phyloP scores from a whole-genome alignment of 768 basidiomycete genomes.

The Russula lepida region DNA sequence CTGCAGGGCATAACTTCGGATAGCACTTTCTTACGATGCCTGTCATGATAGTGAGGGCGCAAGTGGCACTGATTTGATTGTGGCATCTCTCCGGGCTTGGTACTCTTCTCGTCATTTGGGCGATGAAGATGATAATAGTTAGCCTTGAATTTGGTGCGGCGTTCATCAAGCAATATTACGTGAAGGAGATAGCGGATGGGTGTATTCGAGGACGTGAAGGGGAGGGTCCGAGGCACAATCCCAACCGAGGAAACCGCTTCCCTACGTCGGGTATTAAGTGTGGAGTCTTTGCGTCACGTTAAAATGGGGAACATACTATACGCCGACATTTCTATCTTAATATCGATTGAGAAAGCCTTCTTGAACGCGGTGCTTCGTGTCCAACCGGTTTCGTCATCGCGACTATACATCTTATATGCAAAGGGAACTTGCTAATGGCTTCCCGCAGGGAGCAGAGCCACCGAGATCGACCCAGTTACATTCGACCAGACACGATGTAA shows the following conservation, averaged over 20 bases:
- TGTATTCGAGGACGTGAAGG: conserved; percentile 55
- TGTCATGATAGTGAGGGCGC: conserved; percentile 20
- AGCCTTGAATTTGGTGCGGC: conserved; percentile 46
- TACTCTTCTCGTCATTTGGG: conserved; percentile 35
- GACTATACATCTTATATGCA: too few species aligned
- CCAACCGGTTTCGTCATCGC: too few species aligned
- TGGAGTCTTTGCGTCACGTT: neutral
- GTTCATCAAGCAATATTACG: conserved; percentile 63
- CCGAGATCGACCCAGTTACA: too few species aligned
- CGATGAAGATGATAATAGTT: conserved; percentile 25
- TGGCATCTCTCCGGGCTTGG: conserved; percentile 45
- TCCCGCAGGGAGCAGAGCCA: too few species aligned
- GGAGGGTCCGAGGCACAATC: conserved; percentile 52
- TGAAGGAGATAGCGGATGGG: conserved; percentile 61
- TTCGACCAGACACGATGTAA: too few species aligned
- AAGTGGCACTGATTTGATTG: conserved; percentile 26
- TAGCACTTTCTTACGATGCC: neutral
- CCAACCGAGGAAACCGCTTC: conserved; percentile 67
- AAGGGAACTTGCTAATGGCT: too few species aligned
- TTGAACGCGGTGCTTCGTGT: too few species aligned
- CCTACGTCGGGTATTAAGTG: conserved; percentile 33
- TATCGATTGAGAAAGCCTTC: too few species aligned
- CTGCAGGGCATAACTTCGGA: neutral
- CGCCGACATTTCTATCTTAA: too few species aligned
- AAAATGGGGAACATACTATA: too few species aligned